Percentiles rank a stretch among this genome's conserved stretches.
Conservation (phyloP, 306 rosid genomes). For the Potentilla sterilis region DNA sequence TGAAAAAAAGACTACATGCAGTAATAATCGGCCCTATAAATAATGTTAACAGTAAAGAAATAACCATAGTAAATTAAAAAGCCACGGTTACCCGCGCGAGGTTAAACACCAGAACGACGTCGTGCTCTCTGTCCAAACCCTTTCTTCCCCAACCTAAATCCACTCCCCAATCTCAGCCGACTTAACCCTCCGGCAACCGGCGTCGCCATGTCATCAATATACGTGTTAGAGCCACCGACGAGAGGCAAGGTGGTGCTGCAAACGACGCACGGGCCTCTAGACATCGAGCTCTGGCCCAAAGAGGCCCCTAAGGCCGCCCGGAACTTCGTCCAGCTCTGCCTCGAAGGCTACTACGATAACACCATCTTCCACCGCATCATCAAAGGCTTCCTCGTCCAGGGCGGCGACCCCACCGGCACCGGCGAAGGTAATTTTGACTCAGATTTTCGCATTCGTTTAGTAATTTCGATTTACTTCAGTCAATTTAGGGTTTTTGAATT, state of each 20-base stretch:
- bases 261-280: conserved; percentile 85
- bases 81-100: neutral
- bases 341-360: conserved; percentile 75
- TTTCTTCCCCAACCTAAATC: neutral
- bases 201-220: conserved; percentile 72
- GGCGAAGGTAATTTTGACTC: conserved; percentile 56
- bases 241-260: conserved; percentile 82
- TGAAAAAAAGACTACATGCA: too few species aligned
- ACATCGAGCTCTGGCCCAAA: conserved; percentile 93
- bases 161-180: neutral
- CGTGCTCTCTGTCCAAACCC: neutral
- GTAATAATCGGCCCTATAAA: too few species aligned
- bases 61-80: neutral
- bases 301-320: conserved; percentile 94
- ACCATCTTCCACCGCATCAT: conserved; percentile 85
- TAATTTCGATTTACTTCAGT: neutral
- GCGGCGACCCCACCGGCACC: conserved; percentile 86
- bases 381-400: conserved; percentile 78
- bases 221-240: conserved; percentile 95
- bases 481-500: conserved; percentile 5
- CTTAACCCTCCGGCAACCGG: neutral
- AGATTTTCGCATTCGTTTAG: neutral
- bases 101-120: neutral
- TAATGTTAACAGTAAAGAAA: neutral
- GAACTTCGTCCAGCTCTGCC: conserved; percentile 96